Percentiles rank a stretch among this genome's conserved stretches.
These are phyloP conservation scores for Hawksworthiomyces lignivorus DNA, from an alignment of 2,329 filamentous ascomycete genomes.

Conservation along the genomic window DNA sequence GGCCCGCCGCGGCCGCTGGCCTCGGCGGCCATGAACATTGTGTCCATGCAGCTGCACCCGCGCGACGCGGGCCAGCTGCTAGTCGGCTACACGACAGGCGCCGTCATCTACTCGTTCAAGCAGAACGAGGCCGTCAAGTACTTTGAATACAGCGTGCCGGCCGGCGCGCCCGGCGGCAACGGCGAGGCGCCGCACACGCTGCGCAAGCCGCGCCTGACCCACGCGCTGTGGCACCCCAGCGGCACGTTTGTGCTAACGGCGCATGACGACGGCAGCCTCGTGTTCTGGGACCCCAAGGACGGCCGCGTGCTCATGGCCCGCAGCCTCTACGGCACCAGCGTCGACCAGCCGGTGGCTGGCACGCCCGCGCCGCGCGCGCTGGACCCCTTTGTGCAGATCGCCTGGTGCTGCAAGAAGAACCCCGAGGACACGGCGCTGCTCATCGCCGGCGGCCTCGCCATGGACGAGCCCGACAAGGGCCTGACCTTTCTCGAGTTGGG, in stretches of 20 bases:
- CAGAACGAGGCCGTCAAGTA: slow-evolving; percentile 71
- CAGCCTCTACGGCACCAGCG: slow-evolving; percentile 64
- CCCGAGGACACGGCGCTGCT: slow-evolving; percentile 87
- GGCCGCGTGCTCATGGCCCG: slow-evolving; percentile 76
- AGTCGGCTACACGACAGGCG: slow-evolving; percentile 84
- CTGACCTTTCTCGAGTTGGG: slow-evolving; percentile 88
- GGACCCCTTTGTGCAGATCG: slow-evolving; percentile 68
- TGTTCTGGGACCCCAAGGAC: slow-evolving; percentile 91
- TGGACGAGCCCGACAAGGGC: slow-evolving; percentile 61
- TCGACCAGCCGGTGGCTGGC: slow-evolving; percentile 56
- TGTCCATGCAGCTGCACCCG: slow-evolving; percentile 79
- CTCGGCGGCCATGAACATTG: slow-evolving; percentile 41
- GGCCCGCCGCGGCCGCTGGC: neutral
- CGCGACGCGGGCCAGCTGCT: slow-evolving; percentile 86
- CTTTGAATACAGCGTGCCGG: slow-evolving; percentile 75
- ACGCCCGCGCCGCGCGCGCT: slow-evolving; percentile 49
- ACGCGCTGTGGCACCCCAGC: slow-evolving; percentile 90
- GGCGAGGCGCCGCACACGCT: slow-evolving; percentile 51
- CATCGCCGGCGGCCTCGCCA: slow-evolving; percentile 70
- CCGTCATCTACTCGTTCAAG: slow-evolving; percentile 90
- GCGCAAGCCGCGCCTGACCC: slow-evolving; percentile 67
- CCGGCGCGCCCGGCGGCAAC: slow-evolving; percentile 78
- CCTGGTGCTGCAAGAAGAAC: slow-evolving; percentile 92
- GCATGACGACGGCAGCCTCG: slow-evolving; percentile 84
- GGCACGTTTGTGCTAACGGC: slow-evolving; percentile 82